Conservation (phyloP, 2,329 filamentous ascomycete genomes). For the Pseudogymnoascus sp. region DNA sequence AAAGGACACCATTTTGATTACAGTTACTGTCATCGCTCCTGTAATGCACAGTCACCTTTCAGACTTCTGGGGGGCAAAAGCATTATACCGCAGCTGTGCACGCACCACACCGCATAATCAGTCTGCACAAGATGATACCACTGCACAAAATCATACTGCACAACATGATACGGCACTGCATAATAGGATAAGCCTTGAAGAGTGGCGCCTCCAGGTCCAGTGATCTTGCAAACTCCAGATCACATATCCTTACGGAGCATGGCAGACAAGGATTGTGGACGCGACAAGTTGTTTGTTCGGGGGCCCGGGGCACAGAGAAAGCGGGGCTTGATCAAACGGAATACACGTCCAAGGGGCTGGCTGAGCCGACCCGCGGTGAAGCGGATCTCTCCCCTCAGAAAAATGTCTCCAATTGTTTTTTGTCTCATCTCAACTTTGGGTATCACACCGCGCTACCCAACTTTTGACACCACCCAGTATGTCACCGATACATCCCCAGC, state of each 20-base stretch:
- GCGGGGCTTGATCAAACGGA: not conserved
- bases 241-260: conserved; percentile 4
- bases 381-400: not conserved
- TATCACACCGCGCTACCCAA: conserved; percentile 1
- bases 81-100: not conserved
- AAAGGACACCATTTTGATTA: not conserved
- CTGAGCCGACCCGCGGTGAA: not conserved
- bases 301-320: not conserved
- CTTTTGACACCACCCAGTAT: conserved; percentile 1
- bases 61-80: too few relatives aligned
- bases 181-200: conserved; percentile 1
- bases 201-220: conserved; percentile 7
- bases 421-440: conserved; percentile 7
- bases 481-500: conserved; percentile 1
- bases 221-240: not conserved
- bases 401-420: not conserved
- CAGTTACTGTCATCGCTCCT: too few relatives aligned
- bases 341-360: not conserved
- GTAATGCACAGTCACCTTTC: too few relatives aligned
- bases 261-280: not conserved
- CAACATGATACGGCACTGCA: not conserved
- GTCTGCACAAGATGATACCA: not conserved
- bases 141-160: not conserved
- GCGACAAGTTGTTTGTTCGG: not conserved
- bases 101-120: not conserved